Evolutionary conservation across 129 eudicot genomes (phyloP).

Genomic region (Pittosporum tobira): DNA sequence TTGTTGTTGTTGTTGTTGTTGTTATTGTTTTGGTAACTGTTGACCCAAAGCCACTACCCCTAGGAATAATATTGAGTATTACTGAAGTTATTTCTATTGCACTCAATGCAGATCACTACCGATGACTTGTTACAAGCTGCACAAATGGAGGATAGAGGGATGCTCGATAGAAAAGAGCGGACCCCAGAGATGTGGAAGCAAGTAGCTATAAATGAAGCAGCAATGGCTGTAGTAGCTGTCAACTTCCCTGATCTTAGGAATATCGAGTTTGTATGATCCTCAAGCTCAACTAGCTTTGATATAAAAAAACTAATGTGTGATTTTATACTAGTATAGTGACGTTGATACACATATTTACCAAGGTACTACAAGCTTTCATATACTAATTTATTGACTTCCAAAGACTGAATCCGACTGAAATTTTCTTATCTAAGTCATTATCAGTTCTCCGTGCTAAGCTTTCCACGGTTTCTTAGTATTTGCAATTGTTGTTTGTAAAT

Average conservation of each 20-base stretch:
- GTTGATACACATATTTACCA: background rate
- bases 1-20: too few species aligned
- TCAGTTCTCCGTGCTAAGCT: too few species aligned
- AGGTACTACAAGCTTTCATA: too few species aligned
- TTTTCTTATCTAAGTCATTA: too few species aligned
- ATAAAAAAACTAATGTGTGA: background rate
- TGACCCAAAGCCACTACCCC: too few species aligned
- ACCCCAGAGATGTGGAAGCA: slow-evolving; percentile 78
- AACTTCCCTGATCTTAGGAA: slow-evolving; percentile 67
- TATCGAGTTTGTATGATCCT: slow-evolving; percentile 71
- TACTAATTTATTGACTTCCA: too few species aligned
- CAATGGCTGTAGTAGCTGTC: slow-evolving; percentile 70
- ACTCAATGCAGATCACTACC: slow-evolving; percentile 66
- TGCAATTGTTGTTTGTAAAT: too few species aligned
- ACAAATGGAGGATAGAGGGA: slow-evolving; percentile 84
- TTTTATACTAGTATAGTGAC: slow-evolving; percentile 1
- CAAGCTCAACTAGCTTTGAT: slow-evolving; percentile 7
- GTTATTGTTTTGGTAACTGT: too few species aligned
- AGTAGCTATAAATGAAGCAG: slow-evolving; percentile 88
- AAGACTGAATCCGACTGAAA: too few species aligned
- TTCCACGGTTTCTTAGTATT: too few species aligned
- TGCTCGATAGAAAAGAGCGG: slow-evolving; percentile 76
- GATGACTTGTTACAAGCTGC: slow-evolving; percentile 94
- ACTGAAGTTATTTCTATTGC: background rate
- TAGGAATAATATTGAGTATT: too few species aligned